phyloP scores from a whole-genome alignment of 768 basidiomycete species.

The Macrolepiota fuliginosa region DNA sequence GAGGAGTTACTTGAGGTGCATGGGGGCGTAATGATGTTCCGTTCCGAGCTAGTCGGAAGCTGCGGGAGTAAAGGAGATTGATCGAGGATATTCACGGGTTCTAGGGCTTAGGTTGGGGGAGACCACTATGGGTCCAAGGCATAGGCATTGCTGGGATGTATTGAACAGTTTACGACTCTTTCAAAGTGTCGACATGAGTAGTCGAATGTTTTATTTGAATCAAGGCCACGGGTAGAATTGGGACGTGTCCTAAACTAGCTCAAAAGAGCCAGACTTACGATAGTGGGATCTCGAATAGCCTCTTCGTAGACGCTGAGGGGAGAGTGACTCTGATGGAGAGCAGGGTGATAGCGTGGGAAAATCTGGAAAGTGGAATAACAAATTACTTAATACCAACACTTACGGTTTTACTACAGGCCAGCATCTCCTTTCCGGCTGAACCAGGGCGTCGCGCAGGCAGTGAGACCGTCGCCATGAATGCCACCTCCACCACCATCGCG shows the following conservation, averaged over 20 bases:
- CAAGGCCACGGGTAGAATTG: no score
- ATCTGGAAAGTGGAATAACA: neutral
- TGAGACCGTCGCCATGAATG: conserved; percentile 24
- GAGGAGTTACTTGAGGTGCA: neutral
- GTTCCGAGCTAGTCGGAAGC: neutral
- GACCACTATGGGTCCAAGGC: no score
- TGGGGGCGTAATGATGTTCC: neutral
- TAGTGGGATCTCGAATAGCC: no score
- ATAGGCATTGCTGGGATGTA: no score
- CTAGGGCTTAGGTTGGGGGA: no score
- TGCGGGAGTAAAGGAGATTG: neutral
- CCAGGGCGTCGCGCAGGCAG: neutral
- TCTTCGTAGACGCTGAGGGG: no score
- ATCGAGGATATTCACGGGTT: neutral
- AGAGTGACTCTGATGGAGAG: neutral
- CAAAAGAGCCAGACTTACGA: no score
- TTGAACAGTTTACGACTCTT: no score
- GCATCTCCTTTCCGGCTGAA: neutral
- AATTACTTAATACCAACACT: conserved; percentile 2
- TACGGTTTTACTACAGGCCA: neutral
- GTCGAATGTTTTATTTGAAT: no score
- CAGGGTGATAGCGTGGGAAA: neutral
- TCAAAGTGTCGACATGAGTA: no score
- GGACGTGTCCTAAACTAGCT: no score
- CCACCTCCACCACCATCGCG: conserved; percentile 34